Base-by-base conservation (phyloP, 352 stramenopile genomes). In the Pythium coloratum region DNA sequence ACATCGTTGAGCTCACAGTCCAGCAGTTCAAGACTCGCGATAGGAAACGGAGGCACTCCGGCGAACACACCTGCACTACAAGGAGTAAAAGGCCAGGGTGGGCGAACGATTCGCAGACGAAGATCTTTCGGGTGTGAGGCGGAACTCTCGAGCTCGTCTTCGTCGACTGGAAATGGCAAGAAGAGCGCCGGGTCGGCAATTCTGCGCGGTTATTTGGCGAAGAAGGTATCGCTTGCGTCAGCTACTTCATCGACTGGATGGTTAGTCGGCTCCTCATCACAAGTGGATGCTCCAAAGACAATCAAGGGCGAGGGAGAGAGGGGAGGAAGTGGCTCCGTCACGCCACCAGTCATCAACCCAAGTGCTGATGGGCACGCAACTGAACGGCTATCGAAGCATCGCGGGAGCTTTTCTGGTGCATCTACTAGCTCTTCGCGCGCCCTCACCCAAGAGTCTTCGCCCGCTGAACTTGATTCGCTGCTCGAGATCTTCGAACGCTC, bases 41-140 rank as follows among this genome's bases (percentile, higher is more conserved):
- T 54, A 1, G 55, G 36, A 26, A 64, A 32, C 32, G 62, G 47
- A 32, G 53, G 28, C 2, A 66, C 28, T 28, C 42, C 67, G 30
- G 46, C 38, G 18, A 60, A 28, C 13, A 62, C 56, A 42, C 28
- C 61, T 28, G 6, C 47, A 24, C 34, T 53, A 6, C 47, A 63
- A 28, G 59, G 49, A 13, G 33, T 40, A 8, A 47, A 5, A 28
- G 47, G 62, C 2, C 62, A 66, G 49, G 55, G n/a, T 12, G 33
- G 56, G 9, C 50, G 67, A 59, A 14, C 81, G n/a, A 86, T 94
- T 59, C 77, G 84, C 28, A 78, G 86, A 62, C 70, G 86, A 24
- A 73, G 86, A 55, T 94, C 86, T 9, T 90, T 94, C 73, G 78
- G 84, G 51, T 91, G 84, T 53, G 62, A 91, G 53, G 78, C 82